Evolutionary conservation across 2,329 filamentous ascomycete genomes (phyloP).

Genomic region (Blumeriella jaapii): DNA sequence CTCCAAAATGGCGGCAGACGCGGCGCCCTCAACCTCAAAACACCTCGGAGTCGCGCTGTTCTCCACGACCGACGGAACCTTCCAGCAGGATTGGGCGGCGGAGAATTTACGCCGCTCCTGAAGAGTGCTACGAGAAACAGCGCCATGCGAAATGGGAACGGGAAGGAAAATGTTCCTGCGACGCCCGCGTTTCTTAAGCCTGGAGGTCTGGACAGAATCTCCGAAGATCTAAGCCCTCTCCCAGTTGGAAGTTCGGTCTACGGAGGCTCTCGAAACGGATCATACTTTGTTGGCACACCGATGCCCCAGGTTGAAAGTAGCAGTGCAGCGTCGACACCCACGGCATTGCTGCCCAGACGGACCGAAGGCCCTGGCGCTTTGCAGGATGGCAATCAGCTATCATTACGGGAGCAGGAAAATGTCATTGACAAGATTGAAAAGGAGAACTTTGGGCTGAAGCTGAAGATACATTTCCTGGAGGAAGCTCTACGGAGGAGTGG

Average conservation of each 20-base stretch:
- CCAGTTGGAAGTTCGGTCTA: conserved; percentile 64
- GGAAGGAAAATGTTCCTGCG: conserved; percentile 49
- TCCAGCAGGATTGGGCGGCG: conserved; percentile 46
- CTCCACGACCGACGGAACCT: conserved; percentile 63
- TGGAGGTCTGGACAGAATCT: conserved; percentile 47
- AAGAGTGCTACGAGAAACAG: conserved; percentile 67
- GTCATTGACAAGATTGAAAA: conserved; percentile 95
- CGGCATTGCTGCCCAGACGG: conserved; percentile 55
- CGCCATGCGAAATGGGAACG: conserved; percentile 50
- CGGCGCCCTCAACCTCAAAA: conserved; percentile 48
- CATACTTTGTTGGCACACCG: conserved; percentile 57
- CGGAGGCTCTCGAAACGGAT: conserved; percentile 50
- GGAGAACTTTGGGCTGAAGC: conserved; percentile 92
- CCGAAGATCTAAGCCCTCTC: conserved; percentile 63
- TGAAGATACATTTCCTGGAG: conserved; percentile 95
- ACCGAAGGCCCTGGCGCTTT: conserved; percentile 55
- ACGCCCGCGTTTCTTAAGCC: conserved; percentile 59
- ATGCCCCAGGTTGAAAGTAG: conserved; percentile 66
- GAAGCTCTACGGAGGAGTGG: conserved; percentile 80
- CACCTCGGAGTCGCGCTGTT: conserved; percentile 58
- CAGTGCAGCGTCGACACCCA: conserved; percentile 73
- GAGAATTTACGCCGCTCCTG: conserved; percentile 89
- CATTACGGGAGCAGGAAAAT: conserved; percentile 86
- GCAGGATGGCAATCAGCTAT: conserved; percentile 81
- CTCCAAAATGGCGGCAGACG: conserved; percentile 56